Evolutionary conservation across 306 rosid genomes (phyloP).

Genomic region (Luffa acutangula): DNA sequence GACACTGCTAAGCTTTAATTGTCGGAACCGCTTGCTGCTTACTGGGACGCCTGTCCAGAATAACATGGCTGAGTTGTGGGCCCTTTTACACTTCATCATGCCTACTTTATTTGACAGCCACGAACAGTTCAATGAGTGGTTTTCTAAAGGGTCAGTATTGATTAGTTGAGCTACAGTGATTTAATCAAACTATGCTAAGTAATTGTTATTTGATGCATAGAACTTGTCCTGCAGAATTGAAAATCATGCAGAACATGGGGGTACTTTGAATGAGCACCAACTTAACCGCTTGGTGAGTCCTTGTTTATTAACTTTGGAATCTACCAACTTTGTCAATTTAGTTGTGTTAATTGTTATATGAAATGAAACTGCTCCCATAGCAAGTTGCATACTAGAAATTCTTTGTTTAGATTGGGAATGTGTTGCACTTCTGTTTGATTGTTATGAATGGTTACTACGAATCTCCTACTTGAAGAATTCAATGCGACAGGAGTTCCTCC

Average conservation of each 20-base stretch:
- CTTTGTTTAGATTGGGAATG: neutral
- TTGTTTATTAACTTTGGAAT: slow-evolving; percentile 2
- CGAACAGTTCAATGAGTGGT: slow-evolving; percentile 98
- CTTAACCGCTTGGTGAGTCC: slow-evolving; percentile 85
- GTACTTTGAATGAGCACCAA: slow-evolving; percentile 95
- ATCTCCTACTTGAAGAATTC: neutral
- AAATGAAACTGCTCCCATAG: neutral
- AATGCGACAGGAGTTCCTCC: neutral
- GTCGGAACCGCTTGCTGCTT: slow-evolving; percentile 87
- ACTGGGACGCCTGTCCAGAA: slow-evolving; percentile 98
- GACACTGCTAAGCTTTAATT: slow-evolving; percentile 94
- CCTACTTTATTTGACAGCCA: slow-evolving; percentile 98
- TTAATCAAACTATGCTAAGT: neutral
- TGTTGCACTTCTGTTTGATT: neutral
- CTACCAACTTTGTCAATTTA: neutral
- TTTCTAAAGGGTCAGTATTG: slow-evolving; percentile 83
- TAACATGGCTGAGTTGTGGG: slow-evolving; percentile 99
- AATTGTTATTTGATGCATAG: neutral
- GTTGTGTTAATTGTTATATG: neutral
- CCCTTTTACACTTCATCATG: slow-evolving; percentile 95
- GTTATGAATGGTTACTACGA: no score
- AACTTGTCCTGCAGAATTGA: slow-evolving; percentile 52
- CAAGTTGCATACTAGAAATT: neutral
- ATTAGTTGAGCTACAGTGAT: slow-evolving; percentile 9
- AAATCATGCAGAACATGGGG: slow-evolving; percentile 98